Conservation (phyloP, 2,329 filamentous ascomycete genomes). For the Cladosporium colombiae region DNA sequence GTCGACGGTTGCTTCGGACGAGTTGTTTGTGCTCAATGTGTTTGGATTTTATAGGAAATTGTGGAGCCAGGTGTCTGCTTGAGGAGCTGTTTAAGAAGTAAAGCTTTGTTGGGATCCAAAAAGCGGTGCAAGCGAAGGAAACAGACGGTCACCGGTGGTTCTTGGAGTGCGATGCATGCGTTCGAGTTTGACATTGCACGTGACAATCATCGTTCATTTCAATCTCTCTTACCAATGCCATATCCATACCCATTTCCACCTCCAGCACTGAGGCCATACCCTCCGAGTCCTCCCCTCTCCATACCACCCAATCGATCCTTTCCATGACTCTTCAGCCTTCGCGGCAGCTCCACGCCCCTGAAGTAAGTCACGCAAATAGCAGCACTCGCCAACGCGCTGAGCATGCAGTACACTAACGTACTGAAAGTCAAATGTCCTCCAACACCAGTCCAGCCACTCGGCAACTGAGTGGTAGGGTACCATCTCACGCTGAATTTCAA, state of each 20-base stretch:
- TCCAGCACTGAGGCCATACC: slow-evolving; percentile 39
- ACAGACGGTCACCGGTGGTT: too few relatives aligned
- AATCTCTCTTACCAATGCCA: slow-evolving; percentile 48
- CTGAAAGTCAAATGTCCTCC: slow-evolving; percentile 54
- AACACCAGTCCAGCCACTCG: slow-evolving; percentile 55
- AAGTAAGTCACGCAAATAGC: slow-evolving; percentile 58
- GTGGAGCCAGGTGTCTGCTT: too few relatives aligned
- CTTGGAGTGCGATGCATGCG: too few relatives aligned
- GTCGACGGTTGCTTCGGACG: too few relatives aligned
- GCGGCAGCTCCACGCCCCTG: slow-evolving; percentile 53
- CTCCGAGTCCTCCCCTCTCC: slow-evolving; percentile 43
- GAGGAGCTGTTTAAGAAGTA: too few relatives aligned
- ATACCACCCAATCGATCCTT: slow-evolving; percentile 51
- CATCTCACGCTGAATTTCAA: slow-evolving; percentile 80
- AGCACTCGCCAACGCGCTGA: slow-evolving; percentile 50
- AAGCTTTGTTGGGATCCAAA: too few relatives aligned
- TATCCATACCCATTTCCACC: slow-evolving; percentile 44
- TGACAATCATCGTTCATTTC: too few relatives aligned
- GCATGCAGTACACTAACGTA: slow-evolving; percentile 52
- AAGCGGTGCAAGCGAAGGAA: too few relatives aligned
- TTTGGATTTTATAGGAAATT: too few relatives aligned
- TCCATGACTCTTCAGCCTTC: slow-evolving; percentile 57
- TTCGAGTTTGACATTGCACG: too few relatives aligned
- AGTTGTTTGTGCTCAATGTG: too few relatives aligned
- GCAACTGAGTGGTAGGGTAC: slow-evolving; percentile 75